Conservation (phyloP, 1,139 yeast species). For the Saccharomycopsis crataegensis region DNA sequence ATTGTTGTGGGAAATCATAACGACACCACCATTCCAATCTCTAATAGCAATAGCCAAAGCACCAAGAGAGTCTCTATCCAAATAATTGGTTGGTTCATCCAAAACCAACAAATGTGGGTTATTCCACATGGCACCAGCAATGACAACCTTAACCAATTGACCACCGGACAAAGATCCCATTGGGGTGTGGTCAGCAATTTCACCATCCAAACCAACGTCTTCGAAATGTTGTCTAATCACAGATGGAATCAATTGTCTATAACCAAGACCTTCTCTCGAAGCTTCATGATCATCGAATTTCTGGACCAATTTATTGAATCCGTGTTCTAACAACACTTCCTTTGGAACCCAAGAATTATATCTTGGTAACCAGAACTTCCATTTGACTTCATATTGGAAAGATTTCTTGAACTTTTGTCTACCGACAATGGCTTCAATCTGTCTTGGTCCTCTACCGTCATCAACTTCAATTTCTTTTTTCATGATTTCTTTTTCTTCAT, state of each 20-base stretch:
- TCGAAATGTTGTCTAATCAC: constrained; percentile 95
- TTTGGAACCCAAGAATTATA: constrained; percentile 91
- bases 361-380: constrained; percentile 91
- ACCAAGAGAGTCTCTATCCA: constrained; percentile 96
- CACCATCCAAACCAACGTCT: constrained; percentile 95
- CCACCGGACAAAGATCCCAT: constrained; percentile 97
- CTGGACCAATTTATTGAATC: constrained; percentile 83
- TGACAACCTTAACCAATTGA: constrained; percentile 94
- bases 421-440: constrained; percentile 90
- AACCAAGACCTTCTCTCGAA: constrained; percentile 96
- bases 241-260: constrained; percentile 83
- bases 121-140: constrained; percentile 99
- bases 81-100: constrained; percentile 97
- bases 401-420: constrained; percentile 94
- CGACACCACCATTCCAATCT: constrained; percentile 98
- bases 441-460: constrained; percentile 87
- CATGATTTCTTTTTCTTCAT: constrained; percentile 78
- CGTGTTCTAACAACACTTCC: constrained; percentile 70
- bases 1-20: constrained; percentile 95
- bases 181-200: constrained; percentile 96
- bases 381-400: constrained; percentile 93
- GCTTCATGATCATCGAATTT: constrained; percentile 98
- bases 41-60: constrained; percentile 96
- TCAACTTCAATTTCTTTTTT: constrained; percentile 67
- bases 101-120: constrained; percentile 96